Base-by-base conservation (phyloP, 2,329 filamentous ascomycete genomes). In the Pseudogymnoascus sp. region DNA sequence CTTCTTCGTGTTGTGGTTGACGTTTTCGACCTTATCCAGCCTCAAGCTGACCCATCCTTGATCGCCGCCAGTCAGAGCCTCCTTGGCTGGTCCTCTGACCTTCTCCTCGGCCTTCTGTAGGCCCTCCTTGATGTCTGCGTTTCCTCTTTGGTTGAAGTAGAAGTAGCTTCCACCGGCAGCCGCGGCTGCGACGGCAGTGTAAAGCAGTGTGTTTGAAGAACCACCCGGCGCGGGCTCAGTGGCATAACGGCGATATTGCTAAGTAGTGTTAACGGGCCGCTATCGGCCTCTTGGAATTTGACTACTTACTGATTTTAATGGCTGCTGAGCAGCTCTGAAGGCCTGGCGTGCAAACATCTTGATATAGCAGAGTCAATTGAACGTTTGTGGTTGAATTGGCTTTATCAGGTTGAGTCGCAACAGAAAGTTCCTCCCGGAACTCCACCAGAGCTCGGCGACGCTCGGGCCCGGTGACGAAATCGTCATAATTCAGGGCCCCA, bases 1-100 rank as follows among this genome's bases (percentile, higher is more conserved):
- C 70, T 84, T 87, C 86, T 97, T 97, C 70, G 92, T 95, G 82
- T 97, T 97, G 82, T 92, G 89, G 81, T 91, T 97, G 78, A 97
- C 77, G 51, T 81, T 78, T 78, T 96, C 89, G 59, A 92, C 83
- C 62, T 88, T 85, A 62, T 91, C 84, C 62, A 97, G 81, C 78
- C 89, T 87, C 68, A 97, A 82, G 65, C 86, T 86, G 66, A 97
- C 75, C 78, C 92, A 97, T 68, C 91, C 92, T 77, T 97, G 92
- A 65, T 96, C 91, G 67, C 91, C 91, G 68, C 93, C 92, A 35
- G 83, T 89, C 75, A 97, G 88, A 63, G 81, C 79, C 33, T 66
- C 72, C 61, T 74, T 75, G 36, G 73, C 75, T 42, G 76, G 62
- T 27, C 72, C 70, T 72, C 79, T 79, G 38, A 76, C 79, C 68